Base-by-base conservation (phyloP, 352 stramenopile genomes). In the Lagenidium giganteum region DNA sequence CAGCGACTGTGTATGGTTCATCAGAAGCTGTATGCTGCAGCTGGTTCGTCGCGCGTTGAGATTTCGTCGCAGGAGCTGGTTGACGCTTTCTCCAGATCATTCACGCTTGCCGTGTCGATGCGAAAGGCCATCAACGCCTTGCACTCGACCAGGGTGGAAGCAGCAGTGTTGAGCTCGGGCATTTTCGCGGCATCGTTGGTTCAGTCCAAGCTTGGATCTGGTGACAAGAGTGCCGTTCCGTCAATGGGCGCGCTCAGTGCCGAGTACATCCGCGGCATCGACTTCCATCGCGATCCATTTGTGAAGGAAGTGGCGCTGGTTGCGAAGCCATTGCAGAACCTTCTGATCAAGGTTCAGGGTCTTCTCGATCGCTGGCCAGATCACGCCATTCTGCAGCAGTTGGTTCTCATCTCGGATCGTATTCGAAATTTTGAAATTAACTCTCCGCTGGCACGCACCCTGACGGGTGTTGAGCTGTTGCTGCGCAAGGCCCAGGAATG, bases 401-500 rank as follows among this genome's bases (percentile, higher is more conserved):
- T 98, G 20, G 77, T 93, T 6, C 67, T 93, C 14, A 84, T 98
- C 20, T 74, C 75, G 8, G 72, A 91, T 35, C 61, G 72, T 8
- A 84, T 90, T 24, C 70, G 75, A n/a, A 83, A 87, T 45, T 86
- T 90, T 23, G 70, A 80, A 39, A 86, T 88, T 28, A 82, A 67
- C 24, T 83, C 71, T 3, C 77, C 77, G 3, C 44, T 90, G 5
- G 75, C 73, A 14, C 95, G 95, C 26, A 85, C 96, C 11, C 75
- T 99, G 28, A 90, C 82, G 36, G 93, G 93, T 24, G 68, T 99
- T 8, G 93, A 98, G 58, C 64, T 98, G 3, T 64, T 99, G 28
- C 58, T 99, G 23, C 73, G 81, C 16, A 95, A 97, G 43, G 82
- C 96, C 4, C 95, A 99, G 57, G 95, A 99, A 29, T 99, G 96